phyloP scores from a whole-genome alignment of 768 basidiomycete species.

The Termitomyces sp. region DNA sequence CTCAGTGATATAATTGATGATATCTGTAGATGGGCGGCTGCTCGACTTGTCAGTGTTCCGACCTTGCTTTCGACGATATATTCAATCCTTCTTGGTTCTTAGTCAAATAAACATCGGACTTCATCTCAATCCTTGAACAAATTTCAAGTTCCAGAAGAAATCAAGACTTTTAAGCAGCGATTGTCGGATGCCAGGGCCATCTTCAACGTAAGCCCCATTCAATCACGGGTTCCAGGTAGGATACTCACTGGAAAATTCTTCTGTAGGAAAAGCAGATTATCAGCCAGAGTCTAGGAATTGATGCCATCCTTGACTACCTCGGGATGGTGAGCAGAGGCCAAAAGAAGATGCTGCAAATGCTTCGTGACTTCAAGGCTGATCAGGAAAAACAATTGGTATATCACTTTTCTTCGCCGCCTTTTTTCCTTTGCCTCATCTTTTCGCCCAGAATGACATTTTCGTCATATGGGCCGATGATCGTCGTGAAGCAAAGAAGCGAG shows the following conservation, averaged over 20 bases:
- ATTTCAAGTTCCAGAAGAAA: neutral
- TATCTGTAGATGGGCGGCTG: too few species aligned
- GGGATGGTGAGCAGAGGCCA: neutral
- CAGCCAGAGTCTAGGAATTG: slow-evolving; percentile 1
- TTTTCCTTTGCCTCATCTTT: neutral
- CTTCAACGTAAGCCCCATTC: slow-evolving; percentile 1
- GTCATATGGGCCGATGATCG: neutral
- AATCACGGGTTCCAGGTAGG: neutral
- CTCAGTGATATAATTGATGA: slow-evolving; percentile 8
- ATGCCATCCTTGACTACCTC: slow-evolving; percentile 2
- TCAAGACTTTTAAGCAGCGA: slow-evolving; percentile 2
- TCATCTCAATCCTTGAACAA: neutral
- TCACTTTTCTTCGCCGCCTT: neutral
- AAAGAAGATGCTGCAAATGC: neutral
- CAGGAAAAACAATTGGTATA: neutral
- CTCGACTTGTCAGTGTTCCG: neutral
- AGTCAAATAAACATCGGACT: slow-evolving; percentile 1
- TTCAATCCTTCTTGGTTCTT: neutral
- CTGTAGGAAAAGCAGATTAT: slow-evolving; percentile 2
- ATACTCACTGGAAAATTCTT: neutral
- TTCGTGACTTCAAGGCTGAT: neutral
- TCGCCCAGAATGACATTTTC: neutral
- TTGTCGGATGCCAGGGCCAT: slow-evolving; percentile 1
- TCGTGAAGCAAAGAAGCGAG: neutral
- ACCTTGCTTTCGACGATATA: neutral